Evolutionary conservation across 2,329 filamentous ascomycete species (phyloP).

Genomic region (Ophiostoma sp.): DNA sequence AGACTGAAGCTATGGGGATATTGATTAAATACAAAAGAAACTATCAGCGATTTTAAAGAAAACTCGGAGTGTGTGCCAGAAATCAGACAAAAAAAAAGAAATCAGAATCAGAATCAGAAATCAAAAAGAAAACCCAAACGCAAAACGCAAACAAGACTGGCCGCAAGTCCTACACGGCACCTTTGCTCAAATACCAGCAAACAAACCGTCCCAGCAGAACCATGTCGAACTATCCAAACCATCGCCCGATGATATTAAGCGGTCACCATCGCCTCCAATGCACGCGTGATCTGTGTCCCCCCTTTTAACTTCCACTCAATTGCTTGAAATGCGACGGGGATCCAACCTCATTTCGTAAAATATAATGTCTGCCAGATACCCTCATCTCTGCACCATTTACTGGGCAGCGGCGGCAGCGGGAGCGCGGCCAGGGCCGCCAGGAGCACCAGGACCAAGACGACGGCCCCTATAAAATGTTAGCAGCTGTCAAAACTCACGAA

Average conservation of each 20-base stretch:
- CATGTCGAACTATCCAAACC: neutral
- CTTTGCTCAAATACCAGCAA: neutral
- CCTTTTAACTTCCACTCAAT: neutral
- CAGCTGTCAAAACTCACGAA: neutral
- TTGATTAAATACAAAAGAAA: conserved; percentile 5
- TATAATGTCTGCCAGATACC: neutral
- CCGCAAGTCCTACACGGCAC: neutral
- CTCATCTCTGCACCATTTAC: conserved; percentile 14
- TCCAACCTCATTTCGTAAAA: conserved; percentile 11
- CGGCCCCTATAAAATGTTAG: conserved; percentile 37
- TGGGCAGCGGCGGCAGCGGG: conserved; percentile 22
- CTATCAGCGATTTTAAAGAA: conserved; percentile 8
- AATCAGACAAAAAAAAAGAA: neutral
- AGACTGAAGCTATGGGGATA: neutral
- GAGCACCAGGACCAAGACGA: conserved; percentile 31
- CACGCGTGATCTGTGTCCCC: neutral
- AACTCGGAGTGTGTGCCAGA: conserved; percentile 2
- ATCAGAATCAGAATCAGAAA: neutral
- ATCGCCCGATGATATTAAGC: neutral
- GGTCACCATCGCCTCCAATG: neutral
- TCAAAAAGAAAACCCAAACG: neutral
- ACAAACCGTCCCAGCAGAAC: neutral
- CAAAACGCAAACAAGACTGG: neutral
- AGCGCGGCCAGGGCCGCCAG: conserved; percentile 4
- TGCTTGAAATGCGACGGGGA: neutral